These are phyloP conservation scores for Halophytophthora batemanensis DNA, from an alignment of 352 stramenopile genomes.

Conservation along the genomic window DNA sequence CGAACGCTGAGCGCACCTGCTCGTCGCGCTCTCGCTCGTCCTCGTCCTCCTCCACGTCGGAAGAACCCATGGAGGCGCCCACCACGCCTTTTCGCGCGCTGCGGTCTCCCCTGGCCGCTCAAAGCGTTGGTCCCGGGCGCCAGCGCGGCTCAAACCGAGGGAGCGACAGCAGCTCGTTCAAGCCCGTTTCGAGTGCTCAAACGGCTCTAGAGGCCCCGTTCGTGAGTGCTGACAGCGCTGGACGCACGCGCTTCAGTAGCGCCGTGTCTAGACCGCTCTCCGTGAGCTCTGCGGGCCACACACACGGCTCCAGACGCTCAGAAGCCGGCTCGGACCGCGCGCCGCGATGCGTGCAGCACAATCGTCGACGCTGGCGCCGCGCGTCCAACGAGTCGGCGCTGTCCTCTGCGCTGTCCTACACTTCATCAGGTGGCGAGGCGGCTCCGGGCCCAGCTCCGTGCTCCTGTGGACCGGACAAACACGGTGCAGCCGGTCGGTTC, in stretches of 20 bases:
- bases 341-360: background rate
- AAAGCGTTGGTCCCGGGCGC: conserved; percentile 6
- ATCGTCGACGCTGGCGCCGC: conserved; percentile 6
- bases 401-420: conserved; percentile 9
- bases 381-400: conserved; percentile 14
- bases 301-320: conserved; percentile 20
- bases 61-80: background rate
- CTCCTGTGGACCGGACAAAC: too few relatives aligned
- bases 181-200: background rate
- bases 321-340: conserved; percentile 5
- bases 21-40: conserved; percentile 1
- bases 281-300: conserved; percentile 14
- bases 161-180: background rate
- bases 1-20: too few relatives aligned
- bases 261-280: conserved; percentile 2
- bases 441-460: background rate
- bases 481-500: too few relatives aligned
- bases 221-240: conserved; percentile 3
- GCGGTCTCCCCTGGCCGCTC: conserved; percentile 11
- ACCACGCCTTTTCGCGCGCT: conserved; percentile 12
- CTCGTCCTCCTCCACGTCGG: background rate
- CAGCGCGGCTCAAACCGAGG: conserved; percentile 2
- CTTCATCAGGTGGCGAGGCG: conserved; percentile 9
- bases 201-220: conserved; percentile 3
- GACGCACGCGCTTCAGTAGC: background rate